These are phyloP conservation scores for Leucaena leucocephala DNA, from an alignment of 306 rosid genomes.

Conservation along the genomic window DNA sequence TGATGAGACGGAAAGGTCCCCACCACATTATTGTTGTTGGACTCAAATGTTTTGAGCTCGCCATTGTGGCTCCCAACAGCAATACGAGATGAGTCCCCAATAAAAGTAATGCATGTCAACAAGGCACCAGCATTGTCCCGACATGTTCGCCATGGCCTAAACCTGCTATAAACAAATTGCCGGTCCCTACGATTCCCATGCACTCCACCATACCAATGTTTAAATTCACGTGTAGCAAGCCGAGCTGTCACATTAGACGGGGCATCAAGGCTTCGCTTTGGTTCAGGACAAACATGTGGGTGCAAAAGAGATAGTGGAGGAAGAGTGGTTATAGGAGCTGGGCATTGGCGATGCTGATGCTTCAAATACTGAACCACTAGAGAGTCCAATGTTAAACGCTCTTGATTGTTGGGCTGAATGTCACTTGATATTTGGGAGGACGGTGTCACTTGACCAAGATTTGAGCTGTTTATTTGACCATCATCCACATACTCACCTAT, in stretches of 20 bases:
- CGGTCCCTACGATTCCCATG: conserved; percentile 96
- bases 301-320: conserved; percentile 93
- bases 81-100: conserved; percentile 80
- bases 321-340: conserved; percentile 97
- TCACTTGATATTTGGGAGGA: conserved; percentile 63
- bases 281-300: conserved; percentile 97
- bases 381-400: conserved; percentile 83
- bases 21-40: conserved; percentile 63
- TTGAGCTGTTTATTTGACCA: conserved; percentile 49
- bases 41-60: conserved; percentile 84
- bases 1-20: conserved; percentile 89
- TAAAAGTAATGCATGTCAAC: conserved; percentile 85
- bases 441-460: conserved; percentile 57
- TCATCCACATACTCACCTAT: conserved; percentile 68
- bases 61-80: conserved; percentile 93
- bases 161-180: conserved; percentile 92
- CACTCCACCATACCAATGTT: conserved; percentile 78
- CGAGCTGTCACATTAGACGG: conserved; percentile 90
- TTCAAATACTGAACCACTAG: conserved; percentile 91
- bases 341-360: conserved; percentile 99
- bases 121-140: conserved; percentile 84
- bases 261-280: conserved; percentile 89
- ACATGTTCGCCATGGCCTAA: conserved; percentile 96
- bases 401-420: conserved; percentile 68
- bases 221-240: conserved; percentile 90